Conservation (phyloP, 2,329 filamentous ascomycete species). For the Colletotrichum gloeosporioides region DNA sequence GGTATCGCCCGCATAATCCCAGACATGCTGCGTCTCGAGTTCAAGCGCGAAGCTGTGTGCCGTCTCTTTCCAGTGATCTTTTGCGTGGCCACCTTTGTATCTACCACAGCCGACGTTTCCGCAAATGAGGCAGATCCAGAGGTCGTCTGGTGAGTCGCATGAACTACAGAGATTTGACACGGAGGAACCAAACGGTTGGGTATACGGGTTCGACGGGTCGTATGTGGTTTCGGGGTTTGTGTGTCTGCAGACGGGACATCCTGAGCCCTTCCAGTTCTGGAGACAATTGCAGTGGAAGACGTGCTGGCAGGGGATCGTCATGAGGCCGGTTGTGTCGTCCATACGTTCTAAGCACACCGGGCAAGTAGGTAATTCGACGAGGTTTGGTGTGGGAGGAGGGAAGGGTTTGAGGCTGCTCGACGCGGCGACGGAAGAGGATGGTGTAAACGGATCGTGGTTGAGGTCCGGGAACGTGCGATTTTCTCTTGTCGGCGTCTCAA, state of each 20-base stretch:
- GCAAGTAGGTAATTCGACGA: constrained; percentile 93
- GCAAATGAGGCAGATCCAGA: constrained; percentile 96
- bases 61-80: constrained; percentile 90
- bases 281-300: constrained; percentile 97
- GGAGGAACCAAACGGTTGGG: constrained; percentile 62
- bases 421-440: constrained; percentile 44
- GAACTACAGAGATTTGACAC: constrained; percentile 77
- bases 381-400: constrained; percentile 75
- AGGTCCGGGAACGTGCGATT: constrained; percentile 60
- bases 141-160: constrained; percentile 80
- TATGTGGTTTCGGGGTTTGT: constrained; percentile 60
- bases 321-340: constrained; percentile 94
- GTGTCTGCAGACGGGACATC: constrained; percentile 94
- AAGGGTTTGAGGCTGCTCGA: constrained; percentile 61
- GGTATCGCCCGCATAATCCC: constrained; percentile 95
- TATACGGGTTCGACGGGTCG: constrained; percentile 54
- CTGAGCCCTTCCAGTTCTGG: constrained; percentile 93
- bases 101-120: constrained; percentile 92
- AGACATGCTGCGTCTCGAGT: constrained; percentile 91
- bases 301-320: constrained; percentile 97
- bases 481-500: constrained; percentile 66
- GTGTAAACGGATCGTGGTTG: constrained; percentile 68
- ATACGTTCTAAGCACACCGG: constrained; percentile 96
- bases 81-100: constrained; percentile 93
- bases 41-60: constrained; percentile 93